Conservation (phyloP, 371 early-diverging fungal genomes). For the Mortierella polycephala region DNA sequence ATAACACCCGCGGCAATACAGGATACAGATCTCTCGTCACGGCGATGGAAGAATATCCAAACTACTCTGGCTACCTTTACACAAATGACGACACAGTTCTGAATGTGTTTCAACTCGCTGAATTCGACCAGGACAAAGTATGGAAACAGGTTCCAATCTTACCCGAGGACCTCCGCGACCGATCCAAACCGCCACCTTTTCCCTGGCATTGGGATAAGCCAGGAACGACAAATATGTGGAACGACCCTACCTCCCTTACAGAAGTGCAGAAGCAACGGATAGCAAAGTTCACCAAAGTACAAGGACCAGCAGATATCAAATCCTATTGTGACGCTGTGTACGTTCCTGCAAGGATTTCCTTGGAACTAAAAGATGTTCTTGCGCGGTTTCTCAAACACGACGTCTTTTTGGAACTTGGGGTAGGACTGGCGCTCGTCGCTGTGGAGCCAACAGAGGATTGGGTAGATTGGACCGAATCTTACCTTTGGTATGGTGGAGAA, state of each 20-base stretch:
- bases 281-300: slow-evolving; percentile 2
- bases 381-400: slow-evolving; percentile 1
- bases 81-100: slow-evolving; percentile 13
- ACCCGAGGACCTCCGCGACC: slow-evolving; percentile 1
- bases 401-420: slow-evolving; percentile 9
- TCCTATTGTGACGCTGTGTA: slow-evolving; percentile 6
- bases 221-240: slow-evolving; percentile 5
- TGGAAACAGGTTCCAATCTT: slow-evolving; percentile 10
- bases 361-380: slow-evolving; percentile 3
- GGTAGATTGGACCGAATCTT: slow-evolving; percentile 6
- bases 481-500: slow-evolving; percentile 5
- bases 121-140: slow-evolving; percentile 13
- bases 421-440: slow-evolving; percentile 14
- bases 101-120: slow-evolving; percentile 11
- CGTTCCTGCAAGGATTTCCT: slow-evolving; percentile 7
- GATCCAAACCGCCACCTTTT: background rate
- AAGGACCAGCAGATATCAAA: slow-evolving; percentile 10
- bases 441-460: slow-evolving; percentile 9
- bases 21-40: slow-evolving; percentile 2
- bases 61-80: slow-evolving; percentile 18
- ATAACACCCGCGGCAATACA: background rate
- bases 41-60: slow-evolving; percentile 12
- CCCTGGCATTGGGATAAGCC: background rate
- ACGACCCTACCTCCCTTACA: slow-evolving; percentile 11
- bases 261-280: slow-evolving; percentile 8